Percentiles rank a stretch among this genome's conserved stretches.
phyloP scores from a whole-genome alignment of 83 land plant genomes.

The Larix sibirica region DNA sequence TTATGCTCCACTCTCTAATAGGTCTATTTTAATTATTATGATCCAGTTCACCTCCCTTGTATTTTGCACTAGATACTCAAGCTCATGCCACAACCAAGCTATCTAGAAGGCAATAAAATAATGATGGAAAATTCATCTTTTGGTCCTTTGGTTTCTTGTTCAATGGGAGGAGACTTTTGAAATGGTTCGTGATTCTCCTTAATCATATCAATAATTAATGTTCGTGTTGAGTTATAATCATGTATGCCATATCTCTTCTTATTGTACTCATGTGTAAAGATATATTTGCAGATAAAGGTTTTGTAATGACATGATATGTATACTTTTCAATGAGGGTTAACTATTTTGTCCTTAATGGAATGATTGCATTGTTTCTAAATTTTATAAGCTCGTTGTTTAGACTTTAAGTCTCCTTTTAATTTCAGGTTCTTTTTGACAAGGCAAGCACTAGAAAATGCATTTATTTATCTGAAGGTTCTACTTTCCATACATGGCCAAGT shows the following conservation, averaged over 20 bases:
- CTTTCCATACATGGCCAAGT: not conserved
- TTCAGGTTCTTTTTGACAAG: not conserved
- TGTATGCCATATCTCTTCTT: not conserved
- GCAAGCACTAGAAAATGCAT: not conserved
- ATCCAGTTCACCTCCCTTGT: too few species aligned
- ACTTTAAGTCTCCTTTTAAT: not conserved
- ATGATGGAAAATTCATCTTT: constrained; percentile 1
- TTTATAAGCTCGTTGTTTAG: not conserved
- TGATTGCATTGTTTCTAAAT: too few species aligned
- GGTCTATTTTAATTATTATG: too few species aligned
- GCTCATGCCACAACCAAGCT: not conserved
- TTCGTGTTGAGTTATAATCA: not conserved
- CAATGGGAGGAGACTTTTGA: not conserved
- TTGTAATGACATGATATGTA: not conserved
- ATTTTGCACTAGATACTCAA: too few species aligned
- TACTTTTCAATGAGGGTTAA: not conserved
- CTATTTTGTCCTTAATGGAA: too few species aligned
- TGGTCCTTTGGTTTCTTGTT: not conserved
- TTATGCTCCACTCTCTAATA: too few species aligned
- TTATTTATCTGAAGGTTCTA: not conserved
- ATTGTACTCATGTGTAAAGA: not conserved
- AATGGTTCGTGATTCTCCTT: not conserved
- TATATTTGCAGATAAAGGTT: too few species aligned
- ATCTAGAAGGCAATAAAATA: not conserved
- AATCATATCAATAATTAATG: not conserved